Evolutionary conservation across 2,329 filamentous ascomycete species (phyloP).

Genomic region (Trichoderma sp.): DNA sequence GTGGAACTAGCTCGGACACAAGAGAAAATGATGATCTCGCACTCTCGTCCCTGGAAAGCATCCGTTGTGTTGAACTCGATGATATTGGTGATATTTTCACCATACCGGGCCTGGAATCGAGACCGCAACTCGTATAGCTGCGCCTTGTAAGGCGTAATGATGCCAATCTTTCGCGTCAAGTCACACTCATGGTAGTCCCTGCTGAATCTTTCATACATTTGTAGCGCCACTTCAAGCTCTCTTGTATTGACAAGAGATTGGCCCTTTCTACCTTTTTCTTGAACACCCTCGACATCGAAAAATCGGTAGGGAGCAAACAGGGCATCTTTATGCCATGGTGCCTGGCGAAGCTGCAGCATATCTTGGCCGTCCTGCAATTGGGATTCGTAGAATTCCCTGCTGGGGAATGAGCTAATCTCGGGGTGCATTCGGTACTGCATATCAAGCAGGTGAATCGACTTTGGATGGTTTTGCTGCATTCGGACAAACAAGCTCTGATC

Average conservation of each 20-base stretch:
- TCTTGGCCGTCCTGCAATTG: constrained; percentile 78
- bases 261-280: constrained; percentile 75
- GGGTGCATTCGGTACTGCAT: constrained; percentile 99
- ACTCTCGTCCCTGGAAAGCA: constrained; percentile 94
- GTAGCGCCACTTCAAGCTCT: constrained; percentile 82
- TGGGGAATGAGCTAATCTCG: constrained; percentile 89
- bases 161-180: constrained; percentile 81
- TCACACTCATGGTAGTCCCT: constrained; percentile 68
- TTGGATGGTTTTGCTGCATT: constrained; percentile 90
- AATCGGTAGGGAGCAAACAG: constrained; percentile 92
- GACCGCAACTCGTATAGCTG: constrained; percentile 78
- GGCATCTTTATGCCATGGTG: constrained; percentile 80
- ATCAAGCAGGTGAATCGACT: constrained; percentile 90
- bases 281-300: constrained; percentile 90
- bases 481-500: constrained; percentile 97
- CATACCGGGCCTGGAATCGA: constrained; percentile 70
- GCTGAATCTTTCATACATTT: constrained; percentile 76
- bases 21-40: constrained; percentile 98
- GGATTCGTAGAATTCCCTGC: constrained; percentile 86
- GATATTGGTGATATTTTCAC: constrained; percentile 68
- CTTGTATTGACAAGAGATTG: constrained; percentile 87
- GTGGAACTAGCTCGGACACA: constrained; percentile 92
- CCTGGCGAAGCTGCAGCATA: constrained; percentile 72
- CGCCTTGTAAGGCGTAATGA: constrained; percentile 97
- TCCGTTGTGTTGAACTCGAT: constrained; percentile 99